Percentiles rank a stretch among this genome's conserved stretches.
phyloP scores from a whole-genome alignment of 495 filamentous ascomycete genomes.

The Aeminium ludgeri region DNA sequence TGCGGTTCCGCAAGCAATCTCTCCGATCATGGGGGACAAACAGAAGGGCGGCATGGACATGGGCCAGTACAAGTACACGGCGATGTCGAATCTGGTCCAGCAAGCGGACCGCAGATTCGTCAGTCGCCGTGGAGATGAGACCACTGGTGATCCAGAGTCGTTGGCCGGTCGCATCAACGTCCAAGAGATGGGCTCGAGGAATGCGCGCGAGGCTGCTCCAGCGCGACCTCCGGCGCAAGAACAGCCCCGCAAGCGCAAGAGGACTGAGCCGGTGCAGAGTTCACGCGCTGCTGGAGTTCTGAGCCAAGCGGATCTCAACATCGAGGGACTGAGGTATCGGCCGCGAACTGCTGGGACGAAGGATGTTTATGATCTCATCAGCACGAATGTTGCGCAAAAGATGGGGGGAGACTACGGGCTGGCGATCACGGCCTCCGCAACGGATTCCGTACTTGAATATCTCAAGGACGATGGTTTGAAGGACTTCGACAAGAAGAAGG shows the following conservation, averaged over 20 bases:
- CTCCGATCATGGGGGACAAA: constrained; percentile 11
- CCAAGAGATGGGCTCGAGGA: constrained; percentile 79
- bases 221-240: constrained; percentile 30
- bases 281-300: constrained; percentile 65
- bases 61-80: constrained; percentile 98
- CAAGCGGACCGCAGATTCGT: constrained; percentile 96
- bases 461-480: constrained; percentile 93
- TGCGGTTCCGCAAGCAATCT: constrained; percentile 2
- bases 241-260: constrained; percentile 76
- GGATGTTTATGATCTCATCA: constrained; percentile 88
- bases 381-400: constrained; percentile 72
- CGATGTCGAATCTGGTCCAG: constrained; percentile 99
- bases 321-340: constrained; percentile 75
- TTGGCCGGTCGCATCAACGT: constrained; percentile 86
- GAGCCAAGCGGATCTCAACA: constrained; percentile 64
- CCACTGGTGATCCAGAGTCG: constrained; percentile 93
- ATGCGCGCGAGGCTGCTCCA: constrained; percentile 60
- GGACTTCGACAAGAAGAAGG: constrained; percentile 96
- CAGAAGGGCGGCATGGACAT: constrained; percentile 40
- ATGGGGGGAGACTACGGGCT: constrained; percentile 78
- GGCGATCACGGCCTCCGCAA: constrained; percentile 83
- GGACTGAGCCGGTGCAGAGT: constrained; percentile 47
- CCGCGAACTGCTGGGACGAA: constrained; percentile 83
- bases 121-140: constrained; percentile 79
- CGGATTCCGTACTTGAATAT: constrained; percentile 77